A percentile compares a stretch with the other conserved stretches of the same genome.
phyloP scores from a whole-genome alignment of 441 rosid species.

The Gossypium laxum region DNA sequence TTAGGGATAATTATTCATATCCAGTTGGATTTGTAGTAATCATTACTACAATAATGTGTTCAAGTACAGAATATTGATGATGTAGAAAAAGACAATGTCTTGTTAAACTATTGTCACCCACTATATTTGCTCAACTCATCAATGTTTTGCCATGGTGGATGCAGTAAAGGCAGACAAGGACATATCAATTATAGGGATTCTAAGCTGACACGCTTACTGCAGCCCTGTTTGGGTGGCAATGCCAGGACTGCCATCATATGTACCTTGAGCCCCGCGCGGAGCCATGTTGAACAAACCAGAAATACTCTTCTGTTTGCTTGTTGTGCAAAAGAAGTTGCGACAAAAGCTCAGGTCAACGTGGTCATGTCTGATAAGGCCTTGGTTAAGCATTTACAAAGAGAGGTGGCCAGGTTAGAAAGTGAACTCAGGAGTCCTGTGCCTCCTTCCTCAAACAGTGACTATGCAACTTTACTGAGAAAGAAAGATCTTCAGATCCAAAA shows the following conservation, averaged over 20 bases:
- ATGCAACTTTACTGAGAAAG: conserved; percentile 51
- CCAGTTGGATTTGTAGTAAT: neutral
- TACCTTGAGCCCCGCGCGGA: conserved; percentile 80
- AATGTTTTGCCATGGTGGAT: conserved; percentile 20
- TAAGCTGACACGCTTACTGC: conserved; percentile 75
- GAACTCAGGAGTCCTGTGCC: conserved; percentile 66
- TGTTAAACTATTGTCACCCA: neutral
- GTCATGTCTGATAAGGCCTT: conserved; percentile 94
- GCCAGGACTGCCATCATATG: conserved; percentile 91
- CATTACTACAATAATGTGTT: neutral
- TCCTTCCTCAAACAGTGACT: conserved; percentile 41
- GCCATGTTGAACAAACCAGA: conserved; percentile 91
- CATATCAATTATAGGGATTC: conserved; percentile 92
- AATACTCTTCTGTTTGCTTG: conserved; percentile 95
- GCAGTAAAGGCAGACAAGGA: conserved; percentile 83
- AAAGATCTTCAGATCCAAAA: conserved; percentile 81
- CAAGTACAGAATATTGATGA: neutral
- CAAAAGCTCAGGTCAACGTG: conserved; percentile 88
- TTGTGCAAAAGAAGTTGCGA: conserved; percentile 92
- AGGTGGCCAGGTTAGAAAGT: conserved; percentile 80
- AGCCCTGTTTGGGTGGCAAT: conserved; percentile 84
- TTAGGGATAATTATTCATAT: neutral
- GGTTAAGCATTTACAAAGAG: conserved; percentile 86
- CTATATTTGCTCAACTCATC: conserved; percentile 1
- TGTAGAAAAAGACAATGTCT: neutral